phyloP scores from a whole-genome alignment of 2,329 filamentous ascomycete genomes.

The Pochonia chlamydosporia region DNA sequence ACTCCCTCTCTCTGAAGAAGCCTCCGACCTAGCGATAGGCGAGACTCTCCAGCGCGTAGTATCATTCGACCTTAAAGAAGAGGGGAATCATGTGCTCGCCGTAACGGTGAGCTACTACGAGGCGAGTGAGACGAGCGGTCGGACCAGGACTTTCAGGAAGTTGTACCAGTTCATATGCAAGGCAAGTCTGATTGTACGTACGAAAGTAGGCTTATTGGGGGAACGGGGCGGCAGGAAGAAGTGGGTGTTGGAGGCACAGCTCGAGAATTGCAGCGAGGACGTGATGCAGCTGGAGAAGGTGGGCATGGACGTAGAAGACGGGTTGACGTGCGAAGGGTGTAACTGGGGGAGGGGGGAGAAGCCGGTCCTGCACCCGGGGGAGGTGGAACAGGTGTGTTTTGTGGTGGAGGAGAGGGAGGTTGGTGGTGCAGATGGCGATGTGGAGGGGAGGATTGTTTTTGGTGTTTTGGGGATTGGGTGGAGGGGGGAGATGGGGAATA shows the following conservation, averaged over 20 bases:
- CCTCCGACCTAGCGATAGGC: slow-evolving; percentile 49
- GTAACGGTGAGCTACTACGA: slow-evolving; percentile 95
- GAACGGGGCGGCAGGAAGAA: slow-evolving; percentile 23
- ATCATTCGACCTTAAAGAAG: slow-evolving; percentile 83
- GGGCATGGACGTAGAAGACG: slow-evolving; percentile 45
- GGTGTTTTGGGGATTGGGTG: slow-evolving; percentile 83
- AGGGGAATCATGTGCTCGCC: slow-evolving; percentile 87
- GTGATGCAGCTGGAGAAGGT: slow-evolving; percentile 71
- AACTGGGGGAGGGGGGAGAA: slow-evolving; percentile 47
- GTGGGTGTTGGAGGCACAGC: slow-evolving; percentile 86
- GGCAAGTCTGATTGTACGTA: slow-evolving; percentile 81
- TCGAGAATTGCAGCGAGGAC: slow-evolving; percentile 90
- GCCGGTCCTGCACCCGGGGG: slow-evolving; percentile 55
- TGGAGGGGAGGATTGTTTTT: slow-evolving; percentile 59
- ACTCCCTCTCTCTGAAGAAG: slow-evolving; percentile 44
- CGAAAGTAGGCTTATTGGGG: slow-evolving; percentile 68
- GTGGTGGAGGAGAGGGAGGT: slow-evolving; percentile 37
- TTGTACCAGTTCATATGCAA: slow-evolving; percentile 96
- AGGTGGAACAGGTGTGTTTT: slow-evolving; percentile 63
- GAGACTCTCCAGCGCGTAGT: slow-evolving; percentile 76
- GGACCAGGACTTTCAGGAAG: slow-evolving; percentile 84
- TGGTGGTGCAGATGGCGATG: slow-evolving; percentile 28
- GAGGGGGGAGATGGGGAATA: slow-evolving; percentile 84
- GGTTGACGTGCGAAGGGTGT: slow-evolving; percentile 46
- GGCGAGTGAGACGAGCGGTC: slow-evolving; percentile 62